These are phyloP conservation scores for Eurotiales sp. DNA, from an alignment of 2,329 filamentous ascomycete genomes.

Conservation along the genomic window DNA sequence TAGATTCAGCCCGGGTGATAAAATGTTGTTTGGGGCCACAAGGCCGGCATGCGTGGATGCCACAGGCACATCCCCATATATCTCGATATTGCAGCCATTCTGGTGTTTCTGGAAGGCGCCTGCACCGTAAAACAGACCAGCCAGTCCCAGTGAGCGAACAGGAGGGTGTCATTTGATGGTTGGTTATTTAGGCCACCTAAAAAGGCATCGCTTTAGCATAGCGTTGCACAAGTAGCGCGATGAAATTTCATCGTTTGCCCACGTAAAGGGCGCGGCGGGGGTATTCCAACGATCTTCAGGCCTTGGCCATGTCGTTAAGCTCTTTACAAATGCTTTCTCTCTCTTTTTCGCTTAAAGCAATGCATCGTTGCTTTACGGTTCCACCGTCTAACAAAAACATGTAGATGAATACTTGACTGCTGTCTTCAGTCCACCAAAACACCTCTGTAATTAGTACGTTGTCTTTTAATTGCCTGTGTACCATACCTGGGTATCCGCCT, in stretches of 20 bases:
- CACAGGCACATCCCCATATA: slow-evolving; percentile 21
- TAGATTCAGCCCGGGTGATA: slow-evolving; percentile 21
- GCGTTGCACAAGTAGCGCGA: too few species aligned
- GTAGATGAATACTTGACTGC: slow-evolving; percentile 23
- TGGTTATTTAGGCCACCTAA: slow-evolving; percentile 27
- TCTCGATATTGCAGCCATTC: slow-evolving; percentile 27
- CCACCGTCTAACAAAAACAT: slow-evolving; percentile 25
- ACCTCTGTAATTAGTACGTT: slow-evolving; percentile 25
- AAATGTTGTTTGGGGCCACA: slow-evolving; percentile 21
- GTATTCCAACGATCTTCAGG: slow-evolving; percentile 22
- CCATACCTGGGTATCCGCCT: slow-evolving; percentile 25
- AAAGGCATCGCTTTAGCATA: slow-evolving; percentile 3
- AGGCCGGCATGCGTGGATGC: slow-evolving; percentile 23
- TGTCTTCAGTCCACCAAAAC: slow-evolving; percentile 23
- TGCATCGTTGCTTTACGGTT: slow-evolving; percentile 23
- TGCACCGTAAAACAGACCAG: slow-evolving; percentile 28
- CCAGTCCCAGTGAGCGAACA: slow-evolving; percentile 23
- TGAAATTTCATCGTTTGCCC: slow-evolving; percentile 7
- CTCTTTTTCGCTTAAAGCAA: slow-evolving; percentile 20
- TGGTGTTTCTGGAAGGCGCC: slow-evolving; percentile 31
- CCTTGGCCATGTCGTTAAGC: slow-evolving; percentile 24
- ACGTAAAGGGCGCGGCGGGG: too few species aligned
- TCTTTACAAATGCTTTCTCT: slow-evolving; percentile 28
- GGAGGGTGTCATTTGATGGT: slow-evolving; percentile 31
- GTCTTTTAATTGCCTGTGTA: slow-evolving; percentile 24